Percentiles rank a stretch among this genome's conserved stretches.
phyloP scores from a whole-genome alignment of 2,329 filamentous ascomycete species.

The Aspergillus alliaceus region DNA sequence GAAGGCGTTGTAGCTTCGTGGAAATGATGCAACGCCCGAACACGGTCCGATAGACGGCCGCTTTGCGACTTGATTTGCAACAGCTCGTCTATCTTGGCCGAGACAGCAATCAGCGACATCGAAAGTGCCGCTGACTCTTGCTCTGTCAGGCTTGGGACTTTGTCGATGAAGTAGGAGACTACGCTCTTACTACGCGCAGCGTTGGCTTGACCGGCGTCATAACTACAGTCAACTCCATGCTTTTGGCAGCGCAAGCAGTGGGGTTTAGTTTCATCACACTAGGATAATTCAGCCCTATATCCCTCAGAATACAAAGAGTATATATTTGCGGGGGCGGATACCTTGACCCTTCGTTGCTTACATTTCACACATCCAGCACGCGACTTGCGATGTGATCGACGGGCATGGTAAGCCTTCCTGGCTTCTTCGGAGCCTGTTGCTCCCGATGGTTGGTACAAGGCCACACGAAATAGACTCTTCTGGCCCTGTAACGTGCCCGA shows the following conservation, averaged over 20 bases:
- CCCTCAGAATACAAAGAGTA: background rate
- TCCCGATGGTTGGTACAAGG: constrained; percentile 15
- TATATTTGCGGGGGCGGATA: constrained; percentile 12
- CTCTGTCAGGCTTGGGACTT: constrained; percentile 8
- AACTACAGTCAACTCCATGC: constrained; percentile 31
- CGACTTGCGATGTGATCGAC: constrained; percentile 36
- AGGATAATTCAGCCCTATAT: background rate
- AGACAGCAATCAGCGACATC: constrained; percentile 20
- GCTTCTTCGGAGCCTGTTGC: background rate
- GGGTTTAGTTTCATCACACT: constrained; percentile 39
- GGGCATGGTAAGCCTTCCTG: constrained; percentile 27
- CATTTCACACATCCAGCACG: constrained; percentile 34
- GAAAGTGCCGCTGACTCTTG: constrained; percentile 20
- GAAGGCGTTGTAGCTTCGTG: constrained; percentile 17
- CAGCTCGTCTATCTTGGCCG: constrained; percentile 25
- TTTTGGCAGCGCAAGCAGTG: constrained; percentile 32
- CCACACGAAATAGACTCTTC: constrained; percentile 26
- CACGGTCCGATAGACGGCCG: background rate
- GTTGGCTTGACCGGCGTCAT: constrained; percentile 13
- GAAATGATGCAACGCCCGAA: constrained; percentile 33
- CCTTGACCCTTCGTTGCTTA: constrained; percentile 38
- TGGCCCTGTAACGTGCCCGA: constrained; percentile 21
- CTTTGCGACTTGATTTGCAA: constrained; percentile 15
- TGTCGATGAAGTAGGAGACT: constrained; percentile 16
- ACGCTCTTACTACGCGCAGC: constrained; percentile 8